Base-by-base conservation (phyloP, 345 rosid species). In the Pistacia vera region DNA sequence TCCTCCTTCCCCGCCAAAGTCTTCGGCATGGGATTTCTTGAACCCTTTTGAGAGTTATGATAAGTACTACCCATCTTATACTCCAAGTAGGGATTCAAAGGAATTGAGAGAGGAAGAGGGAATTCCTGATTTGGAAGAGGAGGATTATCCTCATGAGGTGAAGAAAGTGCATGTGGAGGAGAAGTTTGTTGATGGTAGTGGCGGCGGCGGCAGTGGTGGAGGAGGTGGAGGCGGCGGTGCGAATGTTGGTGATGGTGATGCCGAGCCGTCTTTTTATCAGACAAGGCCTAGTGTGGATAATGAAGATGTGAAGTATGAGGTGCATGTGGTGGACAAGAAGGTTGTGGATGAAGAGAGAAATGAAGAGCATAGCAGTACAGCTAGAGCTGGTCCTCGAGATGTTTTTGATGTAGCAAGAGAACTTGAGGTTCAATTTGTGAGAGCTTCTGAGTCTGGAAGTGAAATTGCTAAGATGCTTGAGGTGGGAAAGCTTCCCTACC, bases 81-180 rank as follows among this genome's bases (percentile, higher is more conserved):
- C 90, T 18, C 91, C 97, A 20, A 87, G 87, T 71, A 72, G 94
- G 83, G 86, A 97, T 71, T 97, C 88, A 2, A 90, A 81, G 80
- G 98, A 93, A 60, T 66, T 92, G 60, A 87, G 99, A 68, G 97
- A 97, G 51, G 96, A 86, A 79, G 99, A 97, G 73, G 98, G 97
- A 61, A 94, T 97, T 5, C 99, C 99, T 70, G 99, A 97, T 71
- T 84, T 97, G 83, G 99, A 97, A 82, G 94, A 94, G 10, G 98
- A 90, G 66, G 89, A 88, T 71, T 83, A 81, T 10, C 85, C 83
- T 51, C 97, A 92, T 81, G 90, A 85, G 44, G 96, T 94, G 49
- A 94, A 91, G 79, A 79, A 94, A 81, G 93, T 94, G 28, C 82
- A 85, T 33, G 86, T 82, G 35, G 85, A 77, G 52, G 83, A 81